phyloP scores from a whole-genome alignment of 345 rosid genomes.

The Boechera stricta region DNA sequence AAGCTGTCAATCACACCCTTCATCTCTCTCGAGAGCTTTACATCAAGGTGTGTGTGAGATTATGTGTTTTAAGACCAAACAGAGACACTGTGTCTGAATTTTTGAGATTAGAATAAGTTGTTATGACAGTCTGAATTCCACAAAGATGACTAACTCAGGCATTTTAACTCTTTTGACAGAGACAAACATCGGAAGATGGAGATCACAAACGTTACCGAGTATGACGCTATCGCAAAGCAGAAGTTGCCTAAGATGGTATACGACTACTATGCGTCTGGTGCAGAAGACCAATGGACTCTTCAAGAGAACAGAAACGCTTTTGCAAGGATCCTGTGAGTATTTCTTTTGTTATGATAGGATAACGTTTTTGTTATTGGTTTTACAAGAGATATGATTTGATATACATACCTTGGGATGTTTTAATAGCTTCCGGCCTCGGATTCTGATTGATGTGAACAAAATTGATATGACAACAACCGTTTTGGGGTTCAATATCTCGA shows the following conservation, averaged over 20 bases:
- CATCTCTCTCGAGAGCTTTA: conserved; percentile 31
- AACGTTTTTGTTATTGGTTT: conserved; percentile 1
- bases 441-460: conserved; percentile 82
- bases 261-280: conserved; percentile 86
- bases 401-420: conserved; percentile 22
- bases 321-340: conserved; percentile 68
- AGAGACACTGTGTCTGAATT: background rate
- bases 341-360: background rate
- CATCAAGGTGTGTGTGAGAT: conserved; percentile 29
- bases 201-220: conserved; percentile 77
- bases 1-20: conserved; percentile 10
- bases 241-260: conserved; percentile 84
- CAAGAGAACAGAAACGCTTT: conserved; percentile 75
- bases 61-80: conserved; percentile 17
- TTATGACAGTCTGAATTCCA: background rate
- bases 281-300: conserved; percentile 82
- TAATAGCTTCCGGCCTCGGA: conserved; percentile 77
- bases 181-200: conserved; percentile 50
- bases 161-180: conserved; percentile 20
- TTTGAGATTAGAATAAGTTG: background rate
- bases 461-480: conserved; percentile 76
- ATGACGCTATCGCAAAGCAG: conserved; percentile 67
- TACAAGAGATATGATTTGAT: conserved; percentile 23
- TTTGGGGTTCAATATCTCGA: conserved; percentile 81
- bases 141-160: conserved; percentile 17